Evolutionary conservation across 805 yeast genomes (phyloP).

Genomic region (Pichia phayaonensis): DNA sequence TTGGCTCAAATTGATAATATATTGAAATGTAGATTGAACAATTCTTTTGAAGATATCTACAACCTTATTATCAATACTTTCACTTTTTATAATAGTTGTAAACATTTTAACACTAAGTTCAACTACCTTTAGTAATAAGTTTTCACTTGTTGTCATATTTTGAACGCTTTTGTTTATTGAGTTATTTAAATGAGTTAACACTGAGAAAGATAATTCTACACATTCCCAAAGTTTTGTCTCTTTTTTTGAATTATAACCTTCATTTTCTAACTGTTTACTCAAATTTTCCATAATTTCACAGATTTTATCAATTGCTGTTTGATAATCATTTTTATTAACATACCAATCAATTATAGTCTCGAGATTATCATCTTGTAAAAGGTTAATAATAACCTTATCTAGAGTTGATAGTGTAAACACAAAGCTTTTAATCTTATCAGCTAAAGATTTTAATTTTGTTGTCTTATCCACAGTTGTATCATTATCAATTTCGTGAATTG

Average conservation of each 20-base stretch:
- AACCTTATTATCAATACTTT: conserved; percentile 4
- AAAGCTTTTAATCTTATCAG: conserved; percentile 9
- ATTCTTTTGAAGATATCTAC: conserved; percentile 32
- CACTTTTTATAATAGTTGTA: conserved; percentile 20
- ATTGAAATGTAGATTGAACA: conserved; percentile 36
- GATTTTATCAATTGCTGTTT: conserved; percentile 27
- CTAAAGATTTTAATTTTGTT: background rate
- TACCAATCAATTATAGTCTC: conserved; percentile 30
- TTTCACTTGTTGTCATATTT: conserved; percentile 26
- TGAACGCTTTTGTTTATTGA: conserved; percentile 6
- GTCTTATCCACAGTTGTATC: background rate
- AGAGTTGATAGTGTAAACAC: conserved; percentile 14
- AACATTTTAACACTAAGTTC: conserved; percentile 32
- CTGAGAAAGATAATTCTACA: conserved; percentile 28
- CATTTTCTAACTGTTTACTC: conserved; percentile 19
- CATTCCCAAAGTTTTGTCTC: conserved; percentile 31
- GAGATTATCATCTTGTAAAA: conserved; percentile 23
- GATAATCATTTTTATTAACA: conserved; percentile 16
- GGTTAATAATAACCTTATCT: conserved; percentile 11
- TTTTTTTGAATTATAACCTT: conserved; percentile 7
- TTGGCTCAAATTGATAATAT: conserved; percentile 27
- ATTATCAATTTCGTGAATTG: background rate
- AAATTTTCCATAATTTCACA: conserved; percentile 10
- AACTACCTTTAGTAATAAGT: conserved; percentile 33
- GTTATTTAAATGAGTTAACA: conserved; percentile 22